Percentiles rank a stretch among this genome's conserved stretches.
Conservation (phyloP, 352 stramenopile genomes). For the Pythium vanterpoolii region DNA sequence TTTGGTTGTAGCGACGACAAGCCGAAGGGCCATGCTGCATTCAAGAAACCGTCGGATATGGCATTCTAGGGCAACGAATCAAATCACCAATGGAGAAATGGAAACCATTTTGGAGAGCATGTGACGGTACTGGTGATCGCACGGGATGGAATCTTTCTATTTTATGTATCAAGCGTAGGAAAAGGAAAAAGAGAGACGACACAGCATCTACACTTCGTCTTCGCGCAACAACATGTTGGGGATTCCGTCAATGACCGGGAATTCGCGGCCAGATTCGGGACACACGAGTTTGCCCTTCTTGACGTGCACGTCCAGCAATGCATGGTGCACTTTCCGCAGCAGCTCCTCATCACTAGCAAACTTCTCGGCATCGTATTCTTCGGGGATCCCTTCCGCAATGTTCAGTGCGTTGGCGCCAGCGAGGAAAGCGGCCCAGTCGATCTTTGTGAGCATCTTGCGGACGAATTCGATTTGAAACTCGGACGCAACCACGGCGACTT, state of each 20-base stretch:
- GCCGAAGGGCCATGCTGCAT: slow-evolving; percentile 32
- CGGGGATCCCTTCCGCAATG: slow-evolving; percentile 66
- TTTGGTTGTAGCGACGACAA: slow-evolving; percentile 28
- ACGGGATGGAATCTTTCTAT: no score
- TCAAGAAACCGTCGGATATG: slow-evolving; percentile 60
- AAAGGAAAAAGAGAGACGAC: not conserved
- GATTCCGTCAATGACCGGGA: slow-evolving; percentile 96
- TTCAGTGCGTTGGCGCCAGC: slow-evolving; percentile 70
- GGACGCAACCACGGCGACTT: slow-evolving; percentile 77
- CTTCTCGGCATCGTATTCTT: slow-evolving; percentile 37
- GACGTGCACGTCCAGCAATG: slow-evolving; percentile 94
- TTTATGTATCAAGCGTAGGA: no score
- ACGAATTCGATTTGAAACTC: slow-evolving; percentile 86
- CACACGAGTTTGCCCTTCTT: slow-evolving; percentile 95
- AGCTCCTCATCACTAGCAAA: slow-evolving; percentile 57
- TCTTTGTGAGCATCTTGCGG: slow-evolving; percentile 86
- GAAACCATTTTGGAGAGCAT: not conserved
- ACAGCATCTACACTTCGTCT: slow-evolving; percentile 70
- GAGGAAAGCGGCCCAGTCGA: slow-evolving; percentile 89
- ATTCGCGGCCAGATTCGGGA: slow-evolving; percentile 94
- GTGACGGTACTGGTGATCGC: no score
- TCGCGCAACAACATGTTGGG: slow-evolving; percentile 96
- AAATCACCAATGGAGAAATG: not conserved
- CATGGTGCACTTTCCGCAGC: slow-evolving; percentile 86
- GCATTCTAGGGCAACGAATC: slow-evolving; percentile 34